These are phyloP conservation scores for Priceomyces haplophilus DNA, from an alignment of 805 yeast species.

Conservation along the genomic window DNA sequence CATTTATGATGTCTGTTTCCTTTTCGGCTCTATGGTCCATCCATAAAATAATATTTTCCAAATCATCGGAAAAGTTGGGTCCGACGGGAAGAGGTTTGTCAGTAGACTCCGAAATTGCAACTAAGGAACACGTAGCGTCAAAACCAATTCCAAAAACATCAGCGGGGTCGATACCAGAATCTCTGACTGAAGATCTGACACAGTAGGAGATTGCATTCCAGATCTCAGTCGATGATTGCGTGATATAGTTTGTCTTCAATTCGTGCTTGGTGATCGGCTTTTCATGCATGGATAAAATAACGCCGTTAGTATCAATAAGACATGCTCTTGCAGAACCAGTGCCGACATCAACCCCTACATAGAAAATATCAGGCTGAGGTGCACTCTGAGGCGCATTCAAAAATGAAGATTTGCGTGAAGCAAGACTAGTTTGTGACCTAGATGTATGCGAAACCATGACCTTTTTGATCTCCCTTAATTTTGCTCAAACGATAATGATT, in stretches of 20 bases:
- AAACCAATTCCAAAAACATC: conserved; percentile 86
- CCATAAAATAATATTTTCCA: conserved; percentile 89
- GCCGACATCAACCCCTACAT: conserved; percentile 92
- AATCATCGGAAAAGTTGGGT: conserved; percentile 71
- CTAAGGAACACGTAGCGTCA: conserved; percentile 96
- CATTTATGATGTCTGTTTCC: conserved; percentile 79
- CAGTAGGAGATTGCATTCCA: conserved; percentile 87
- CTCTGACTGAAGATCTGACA: conserved; percentile 69
- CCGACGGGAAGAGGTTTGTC: conserved; percentile 85
- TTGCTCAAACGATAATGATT: no score
- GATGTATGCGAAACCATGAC: neutral
- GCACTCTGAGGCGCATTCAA: conserved; percentile 36
- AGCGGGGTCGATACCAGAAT: conserved; percentile 66
- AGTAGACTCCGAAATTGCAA: conserved; percentile 62
- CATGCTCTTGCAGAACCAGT: conserved; percentile 98
- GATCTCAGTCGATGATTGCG: conserved; percentile 87
- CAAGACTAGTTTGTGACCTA: conserved; percentile 37
- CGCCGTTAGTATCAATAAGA: conserved; percentile 77
- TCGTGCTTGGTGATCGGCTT: conserved; percentile 76
- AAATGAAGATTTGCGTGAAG: conserved; percentile 37
- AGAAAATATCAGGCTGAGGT: conserved; percentile 49
- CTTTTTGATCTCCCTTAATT: no score
- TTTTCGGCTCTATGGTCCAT: conserved; percentile 94
- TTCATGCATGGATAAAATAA: conserved; percentile 74
- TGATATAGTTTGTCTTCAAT: conserved; percentile 67